Evolutionary conservation across 2,329 filamentous ascomycete species (phyloP).

Genomic region (Botrytis fragariae): DNA sequence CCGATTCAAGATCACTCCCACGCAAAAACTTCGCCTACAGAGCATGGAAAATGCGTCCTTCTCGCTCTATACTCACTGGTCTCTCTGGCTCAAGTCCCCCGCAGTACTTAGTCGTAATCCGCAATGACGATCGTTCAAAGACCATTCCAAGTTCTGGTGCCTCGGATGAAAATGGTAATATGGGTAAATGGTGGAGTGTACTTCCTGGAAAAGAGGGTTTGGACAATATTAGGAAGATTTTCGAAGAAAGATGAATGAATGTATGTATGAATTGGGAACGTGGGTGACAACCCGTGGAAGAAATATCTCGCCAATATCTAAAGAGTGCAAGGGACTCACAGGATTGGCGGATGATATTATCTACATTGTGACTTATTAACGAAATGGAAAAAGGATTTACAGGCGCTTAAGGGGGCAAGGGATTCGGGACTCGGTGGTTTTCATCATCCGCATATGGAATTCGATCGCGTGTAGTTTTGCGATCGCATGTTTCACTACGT

Average conservation of each 20-base stretch:
- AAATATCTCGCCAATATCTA: background rate
- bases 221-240: background rate
- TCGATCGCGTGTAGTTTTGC: background rate
- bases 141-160: too few relatives aligned
- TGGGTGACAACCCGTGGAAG: background rate
- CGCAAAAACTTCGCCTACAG: background rate
- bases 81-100: background rate
- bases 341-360: background rate
- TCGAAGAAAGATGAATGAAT: background rate
- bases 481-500: background rate
- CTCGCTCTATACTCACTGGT: background rate
- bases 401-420: background rate
- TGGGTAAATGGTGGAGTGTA: background rate
- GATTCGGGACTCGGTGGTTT: background rate
- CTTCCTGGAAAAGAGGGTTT: background rate
- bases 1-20: background rate
- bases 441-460: background rate
- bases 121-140: background rate
- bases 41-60: background rate
- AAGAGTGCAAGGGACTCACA: background rate
- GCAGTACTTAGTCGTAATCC: background rate
- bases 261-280: background rate
- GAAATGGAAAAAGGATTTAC: background rate
- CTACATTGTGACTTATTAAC: background rate
- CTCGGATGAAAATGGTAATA: background rate